Percentiles rank a stretch among this genome's conserved stretches.
Conservation (phyloP, 495 filamentous ascomycete genomes). For the Lepraria neglecta region DNA sequence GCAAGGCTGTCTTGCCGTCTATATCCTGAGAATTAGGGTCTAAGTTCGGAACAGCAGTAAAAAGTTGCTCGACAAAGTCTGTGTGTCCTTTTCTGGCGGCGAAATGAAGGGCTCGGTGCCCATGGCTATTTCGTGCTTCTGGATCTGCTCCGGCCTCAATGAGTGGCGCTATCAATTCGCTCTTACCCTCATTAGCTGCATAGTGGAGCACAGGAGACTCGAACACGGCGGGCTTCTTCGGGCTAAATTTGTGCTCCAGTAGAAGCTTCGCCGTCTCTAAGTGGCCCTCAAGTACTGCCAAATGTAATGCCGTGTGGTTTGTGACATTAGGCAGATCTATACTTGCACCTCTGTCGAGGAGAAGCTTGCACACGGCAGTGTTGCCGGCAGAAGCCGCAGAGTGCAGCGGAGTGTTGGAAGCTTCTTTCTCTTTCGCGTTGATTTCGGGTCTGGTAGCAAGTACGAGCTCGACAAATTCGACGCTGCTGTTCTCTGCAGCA, state of each 20-base stretch:
- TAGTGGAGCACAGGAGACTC: conserved; percentile 9
- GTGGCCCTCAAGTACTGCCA: background rate
- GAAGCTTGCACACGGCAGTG: background rate
- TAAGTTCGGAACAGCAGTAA: background rate
- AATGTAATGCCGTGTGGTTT: conserved; percentile 1
- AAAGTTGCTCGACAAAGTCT: conserved; percentile 4
- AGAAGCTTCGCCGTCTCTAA: conserved; percentile 5
- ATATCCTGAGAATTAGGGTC: background rate
- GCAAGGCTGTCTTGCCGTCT: conserved; percentile 5
- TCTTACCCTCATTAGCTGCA: conserved; percentile 10
- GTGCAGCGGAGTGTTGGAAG: conserved; percentile 2
- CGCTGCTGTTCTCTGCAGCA: background rate
- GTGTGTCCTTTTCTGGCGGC: conserved; percentile 8
- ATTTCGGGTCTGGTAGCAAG: background rate
- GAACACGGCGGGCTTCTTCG: background rate
- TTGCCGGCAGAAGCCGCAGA: conserved; percentile 1
- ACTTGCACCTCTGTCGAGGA: background rate
- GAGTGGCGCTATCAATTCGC: background rate
- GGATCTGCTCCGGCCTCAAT: conserved; percentile 2
- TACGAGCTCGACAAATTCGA: conserved; percentile 5
- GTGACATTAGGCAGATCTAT: conserved; percentile 1
- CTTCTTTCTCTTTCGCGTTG: background rate
- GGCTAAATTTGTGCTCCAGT: background rate
- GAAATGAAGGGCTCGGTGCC: conserved; percentile 6
- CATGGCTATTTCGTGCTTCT: background rate